These are phyloP conservation scores for Papilionanthe hybrid DNA, from an alignment of 116 monocot genomes.

Conservation along the genomic window DNA sequence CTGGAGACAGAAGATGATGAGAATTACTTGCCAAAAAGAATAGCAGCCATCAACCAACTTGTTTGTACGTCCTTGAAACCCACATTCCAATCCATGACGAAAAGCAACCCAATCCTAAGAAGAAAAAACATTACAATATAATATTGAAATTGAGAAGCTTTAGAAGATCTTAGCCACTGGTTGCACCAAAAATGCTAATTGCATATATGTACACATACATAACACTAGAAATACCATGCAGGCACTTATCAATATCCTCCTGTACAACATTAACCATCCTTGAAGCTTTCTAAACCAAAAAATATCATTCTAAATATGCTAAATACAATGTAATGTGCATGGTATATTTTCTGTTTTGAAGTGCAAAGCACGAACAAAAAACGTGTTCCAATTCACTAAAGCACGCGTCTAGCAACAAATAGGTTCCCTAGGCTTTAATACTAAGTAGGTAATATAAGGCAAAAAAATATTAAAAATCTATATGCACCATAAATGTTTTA, in stretches of 20 bases:
- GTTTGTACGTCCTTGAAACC: constrained; percentile 95
- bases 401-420: no score
- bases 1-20: constrained; percentile 3
- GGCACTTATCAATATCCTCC: no score
- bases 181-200: not conserved
- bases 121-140: not conserved
- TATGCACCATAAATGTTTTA: no score
- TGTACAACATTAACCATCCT: not conserved
- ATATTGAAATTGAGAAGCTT: not conserved
- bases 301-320: not conserved
- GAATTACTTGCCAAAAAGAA: constrained; percentile 97
- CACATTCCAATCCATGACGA: constrained; percentile 89
- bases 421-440: no score
- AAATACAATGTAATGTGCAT: no score
- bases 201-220: not conserved
- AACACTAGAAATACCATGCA: not conserved
- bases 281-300: not conserved
- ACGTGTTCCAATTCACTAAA: no score
- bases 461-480: no score
- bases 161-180: not conserved
- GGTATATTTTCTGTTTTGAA: no score
- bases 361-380: no score
- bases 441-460: no score
- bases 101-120: constrained; percentile 76
- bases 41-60: constrained; percentile 99